Evolutionary conservation across 345 rosid species (phyloP), one percentile per base, ranked within the genome.

Genomic region (Eucalyptus decipiens): DNA sequence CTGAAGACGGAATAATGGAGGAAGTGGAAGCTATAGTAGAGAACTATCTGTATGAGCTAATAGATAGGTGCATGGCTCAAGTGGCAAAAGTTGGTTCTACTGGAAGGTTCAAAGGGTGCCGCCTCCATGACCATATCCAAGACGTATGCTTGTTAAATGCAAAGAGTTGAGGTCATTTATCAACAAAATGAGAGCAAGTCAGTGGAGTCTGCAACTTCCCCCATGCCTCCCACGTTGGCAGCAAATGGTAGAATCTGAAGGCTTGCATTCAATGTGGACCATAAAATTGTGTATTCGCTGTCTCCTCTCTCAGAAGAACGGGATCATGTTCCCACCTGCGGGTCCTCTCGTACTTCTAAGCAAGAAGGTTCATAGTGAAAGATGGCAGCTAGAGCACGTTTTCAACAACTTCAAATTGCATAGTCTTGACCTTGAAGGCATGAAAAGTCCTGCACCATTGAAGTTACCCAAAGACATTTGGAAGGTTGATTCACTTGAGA

Each of bases 51-150:
- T 58, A 56, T 37, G 92, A 90, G 88, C 89, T 93, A 87, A 87
- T 91, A 3, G 88, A 89, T 87, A 91, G 96, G 89, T 86, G 89
- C 58, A 90, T 93, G 91, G 89, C 92, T 72, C 87, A 90, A 50
- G 90, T 88, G 50, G 93, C 87, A 62, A 42, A 72, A 42, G 45
- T 69, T 45, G 90, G 89, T 24, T 89, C 91, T 60, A 88, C 90
- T 19, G 94, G 93, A 69, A 91, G 89, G 86, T 87, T 93, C 60
- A 90, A 81, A 48, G 88, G 88, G 45, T 90, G 93, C 67, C 89
- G 87, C 34, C 90, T 92, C 87, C 95, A 93, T 86, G 94, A 93
- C 85, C 94, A 92, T 87, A 88, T 92, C 90, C 90, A 92, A 30
- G 95, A 91, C 15, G 60, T 91, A 15, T 89, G 92, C 85, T 28